phyloP scores from a whole-genome alignment of 495 filamentous ascomycete species.

The Neurospora discreta region DNA sequence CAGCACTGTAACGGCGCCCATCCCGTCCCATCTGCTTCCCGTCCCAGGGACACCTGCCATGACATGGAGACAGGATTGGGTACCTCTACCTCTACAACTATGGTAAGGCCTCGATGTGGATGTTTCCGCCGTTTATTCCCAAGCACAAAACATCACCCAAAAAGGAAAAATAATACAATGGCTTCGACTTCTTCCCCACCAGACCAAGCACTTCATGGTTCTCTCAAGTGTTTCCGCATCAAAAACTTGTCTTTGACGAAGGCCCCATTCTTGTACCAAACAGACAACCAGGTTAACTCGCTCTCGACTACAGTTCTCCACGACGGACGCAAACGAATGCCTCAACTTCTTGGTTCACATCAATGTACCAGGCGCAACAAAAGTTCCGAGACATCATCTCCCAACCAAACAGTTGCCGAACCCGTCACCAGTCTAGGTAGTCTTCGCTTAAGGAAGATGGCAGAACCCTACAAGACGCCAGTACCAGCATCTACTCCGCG shows the following conservation, averaged over 20 bases:
- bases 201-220: neutral
- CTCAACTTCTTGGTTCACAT: neutral
- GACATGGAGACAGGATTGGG: neutral
- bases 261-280: neutral
- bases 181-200: neutral
- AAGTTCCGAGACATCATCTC: neutral
- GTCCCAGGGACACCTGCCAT: neutral
- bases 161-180: neutral
- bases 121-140: neutral
- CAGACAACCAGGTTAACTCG: neutral
- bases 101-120: neutral
- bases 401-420: neutral
- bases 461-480: constrained; percentile 39
- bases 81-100: no score
- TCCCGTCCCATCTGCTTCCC: neutral
- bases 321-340: neutral
- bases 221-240: neutral
- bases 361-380: neutral
- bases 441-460: constrained; percentile 17
- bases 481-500: constrained; percentile 33
- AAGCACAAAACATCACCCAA: neutral
- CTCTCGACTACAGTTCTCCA: neutral
- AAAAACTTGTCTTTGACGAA: neutral
- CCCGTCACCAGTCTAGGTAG: neutral
- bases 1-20: neutral